Base-by-base conservation (phyloP, 306 rosid genomes). In the Dalbergia cochinchinensis region DNA sequence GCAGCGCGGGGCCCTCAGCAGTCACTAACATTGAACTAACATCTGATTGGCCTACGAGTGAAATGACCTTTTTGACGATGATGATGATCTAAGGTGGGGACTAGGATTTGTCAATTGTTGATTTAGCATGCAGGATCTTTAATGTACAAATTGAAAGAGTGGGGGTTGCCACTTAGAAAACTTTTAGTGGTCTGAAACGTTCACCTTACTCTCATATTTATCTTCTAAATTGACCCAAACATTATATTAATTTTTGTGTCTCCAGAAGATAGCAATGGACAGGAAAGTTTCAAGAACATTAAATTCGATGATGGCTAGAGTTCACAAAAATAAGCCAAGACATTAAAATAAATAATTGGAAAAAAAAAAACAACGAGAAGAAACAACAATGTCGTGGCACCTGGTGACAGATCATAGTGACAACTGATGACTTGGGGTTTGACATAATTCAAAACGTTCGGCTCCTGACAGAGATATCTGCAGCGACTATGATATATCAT, bases 201-300 rank as follows among this genome's bases (percentile, higher is more conserved):
- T 62, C 69, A 19, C 19, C 22, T 65, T 35, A 6, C 51, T 18
- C 42, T 71, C n/a, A 42, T 53, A 6, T 14, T 64, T 64, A 69
- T 61, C 35, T 11, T n/a, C 76, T 16, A 22, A 65, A 62, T 26
- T 69, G 61, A 76, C 82, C 63, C 6, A 53, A 70, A 76, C 35
- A 70, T 68, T 8, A 11, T 48, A 62, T 61, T 45, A 65, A 41
- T 54, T 64, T 20, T 35, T 68, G 42, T 4, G 61, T 60, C 22
- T 10, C 61, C 11, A 54, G 34, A 70, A 18, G 50, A n/a, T 51
- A 20, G 65, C n/a, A 18, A 64, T 31, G 54, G 33, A 47, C 4
- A 58, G 31, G 16, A 15, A 54, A 77, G n/a, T 34, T 55, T 18
- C 15, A 39, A 20, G 48, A 8, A 34, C 26, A 65, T 39, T 65